A percentile compares a stretch with the other conserved stretches of the same genome.
Conservation (phyloP, 192 early-diverging fungal genomes). For the Jimgerdemannia flammicorona region DNA sequence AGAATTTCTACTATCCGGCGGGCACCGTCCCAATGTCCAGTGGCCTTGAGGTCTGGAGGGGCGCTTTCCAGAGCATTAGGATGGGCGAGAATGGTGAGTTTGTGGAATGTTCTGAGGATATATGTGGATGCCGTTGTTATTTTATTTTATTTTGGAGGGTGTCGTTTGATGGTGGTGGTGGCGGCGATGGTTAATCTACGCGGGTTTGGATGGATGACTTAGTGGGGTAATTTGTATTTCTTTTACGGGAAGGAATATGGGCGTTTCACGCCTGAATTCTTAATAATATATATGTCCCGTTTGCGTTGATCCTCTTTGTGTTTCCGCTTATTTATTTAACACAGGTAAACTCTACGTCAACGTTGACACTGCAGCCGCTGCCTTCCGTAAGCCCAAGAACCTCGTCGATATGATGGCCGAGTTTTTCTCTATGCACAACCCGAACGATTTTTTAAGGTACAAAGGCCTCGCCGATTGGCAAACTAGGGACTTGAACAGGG, state of each 20-base stretch:
- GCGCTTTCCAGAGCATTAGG: background rate
- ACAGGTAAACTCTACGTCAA: background rate
- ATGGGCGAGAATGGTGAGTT: background rate
- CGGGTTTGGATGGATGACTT: too few relatives aligned
- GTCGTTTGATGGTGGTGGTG: too few relatives aligned
- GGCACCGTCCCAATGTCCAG: background rate
- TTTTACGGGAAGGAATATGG: too few relatives aligned
- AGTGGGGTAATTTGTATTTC: too few relatives aligned
- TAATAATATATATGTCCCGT: too few relatives aligned
- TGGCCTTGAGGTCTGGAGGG: background rate
- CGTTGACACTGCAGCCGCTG: background rate
- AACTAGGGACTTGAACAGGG: background rate
- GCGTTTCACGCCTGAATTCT: too few relatives aligned
- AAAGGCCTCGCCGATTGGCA: background rate
- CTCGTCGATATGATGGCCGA: background rate
- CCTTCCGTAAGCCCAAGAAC: background rate
- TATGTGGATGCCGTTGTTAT: too few relatives aligned
- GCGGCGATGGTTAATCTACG: too few relatives aligned
- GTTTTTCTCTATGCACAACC: background rate
- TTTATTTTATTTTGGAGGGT: too few relatives aligned
- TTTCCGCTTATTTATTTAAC: background rate
- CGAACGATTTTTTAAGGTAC: background rate
- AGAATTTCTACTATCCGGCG: background rate
- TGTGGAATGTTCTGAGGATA: background rate
- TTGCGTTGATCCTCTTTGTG: too few relatives aligned